Percentiles rank a stretch among this genome's conserved stretches.
Evolutionary conservation across 192 early-diverging fungal species (phyloP).

Genomic region (Chytriomyces sp.): DNA sequence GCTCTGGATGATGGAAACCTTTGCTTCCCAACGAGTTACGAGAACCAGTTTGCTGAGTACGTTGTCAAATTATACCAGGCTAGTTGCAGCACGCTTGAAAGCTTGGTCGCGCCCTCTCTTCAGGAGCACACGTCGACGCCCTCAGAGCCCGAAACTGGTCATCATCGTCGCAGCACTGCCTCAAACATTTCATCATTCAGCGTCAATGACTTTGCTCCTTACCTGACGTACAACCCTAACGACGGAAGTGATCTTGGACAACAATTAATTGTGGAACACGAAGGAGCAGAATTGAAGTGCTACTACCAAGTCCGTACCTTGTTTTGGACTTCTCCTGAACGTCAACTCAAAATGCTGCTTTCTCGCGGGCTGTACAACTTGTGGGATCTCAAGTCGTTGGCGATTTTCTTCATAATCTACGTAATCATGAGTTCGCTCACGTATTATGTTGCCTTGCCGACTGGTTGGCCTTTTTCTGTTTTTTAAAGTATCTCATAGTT

Average conservation of each 20-base stretch:
- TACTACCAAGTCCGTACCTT: slow-evolving; percentile 41
- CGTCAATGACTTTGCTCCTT: slow-evolving; percentile 2
- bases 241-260: not conserved
- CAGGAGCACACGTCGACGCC: not conserved
- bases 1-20: not conserved
- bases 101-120: no score
- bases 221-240: slow-evolving; percentile 1
- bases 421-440: slow-evolving; percentile 33
- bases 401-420: slow-evolving; percentile 38
- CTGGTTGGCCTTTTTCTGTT: slow-evolving; percentile 18
- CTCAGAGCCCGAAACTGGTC: not conserved
- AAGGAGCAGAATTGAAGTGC: slow-evolving; percentile 31
- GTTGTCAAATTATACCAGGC: not conserved
- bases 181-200: not conserved
- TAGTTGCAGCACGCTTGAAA: no score
- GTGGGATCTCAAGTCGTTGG: slow-evolving; percentile 24
- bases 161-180: no score
- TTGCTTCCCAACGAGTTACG: not conserved
- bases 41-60: not conserved
- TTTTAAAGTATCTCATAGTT: not conserved
- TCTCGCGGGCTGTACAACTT: slow-evolving; percentile 36
- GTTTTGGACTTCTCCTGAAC: slow-evolving; percentile 38
- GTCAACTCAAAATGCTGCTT: slow-evolving; percentile 40
- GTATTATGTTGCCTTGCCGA: slow-evolving; percentile 47
- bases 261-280: slow-evolving; percentile 2